Percentiles rank a stretch among this genome's conserved stretches.
phyloP scores from a whole-genome alignment of 306 rosid genomes.

The Corylus americana region DNA sequence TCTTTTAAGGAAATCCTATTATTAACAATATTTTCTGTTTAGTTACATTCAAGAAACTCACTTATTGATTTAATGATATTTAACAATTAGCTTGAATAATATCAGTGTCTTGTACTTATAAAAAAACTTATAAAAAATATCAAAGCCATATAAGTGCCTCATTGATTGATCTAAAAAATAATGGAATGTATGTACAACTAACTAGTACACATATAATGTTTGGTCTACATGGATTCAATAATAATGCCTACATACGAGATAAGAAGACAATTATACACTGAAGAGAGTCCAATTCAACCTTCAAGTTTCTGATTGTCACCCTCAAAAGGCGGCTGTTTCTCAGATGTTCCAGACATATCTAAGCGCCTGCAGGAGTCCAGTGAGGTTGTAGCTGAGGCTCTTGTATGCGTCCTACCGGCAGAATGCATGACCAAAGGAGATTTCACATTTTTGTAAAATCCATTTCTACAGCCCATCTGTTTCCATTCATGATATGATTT shows the following conservation, averaged over 20 bases:
- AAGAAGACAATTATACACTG: neutral
- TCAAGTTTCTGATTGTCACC: slow-evolving; percentile 43
- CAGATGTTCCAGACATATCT: slow-evolving; percentile 61
- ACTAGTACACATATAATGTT: neutral
- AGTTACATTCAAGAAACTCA: neutral
- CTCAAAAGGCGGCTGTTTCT: slow-evolving; percentile 41
- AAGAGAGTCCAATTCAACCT: slow-evolving; percentile 50
- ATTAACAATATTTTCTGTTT: neutral
- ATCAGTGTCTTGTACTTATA: neutral
- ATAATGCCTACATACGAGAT: neutral
- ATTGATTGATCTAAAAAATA: neutral
- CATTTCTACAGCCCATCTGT: slow-evolving; percentile 50
- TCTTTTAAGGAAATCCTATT: neutral
- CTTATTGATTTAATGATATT: neutral
- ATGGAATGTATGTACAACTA: neutral
- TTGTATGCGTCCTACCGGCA: slow-evolving; percentile 51
- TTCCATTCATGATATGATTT: slow-evolving; percentile 71
- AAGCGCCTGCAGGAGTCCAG: slow-evolving; percentile 66
- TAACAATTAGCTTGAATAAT: neutral
- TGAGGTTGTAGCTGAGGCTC: slow-evolving; percentile 46
- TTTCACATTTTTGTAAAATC: slow-evolving; percentile 47
- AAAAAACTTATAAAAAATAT: neutral
- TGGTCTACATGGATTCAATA: neutral
- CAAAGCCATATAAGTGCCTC: neutral
- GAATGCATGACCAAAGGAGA: slow-evolving; percentile 69